Percentiles rank a stretch among this genome's conserved stretches.
Evolutionary conservation across 1,284 basidiomycete species (phyloP).

Genomic region (Puccinia triticina): DNA sequence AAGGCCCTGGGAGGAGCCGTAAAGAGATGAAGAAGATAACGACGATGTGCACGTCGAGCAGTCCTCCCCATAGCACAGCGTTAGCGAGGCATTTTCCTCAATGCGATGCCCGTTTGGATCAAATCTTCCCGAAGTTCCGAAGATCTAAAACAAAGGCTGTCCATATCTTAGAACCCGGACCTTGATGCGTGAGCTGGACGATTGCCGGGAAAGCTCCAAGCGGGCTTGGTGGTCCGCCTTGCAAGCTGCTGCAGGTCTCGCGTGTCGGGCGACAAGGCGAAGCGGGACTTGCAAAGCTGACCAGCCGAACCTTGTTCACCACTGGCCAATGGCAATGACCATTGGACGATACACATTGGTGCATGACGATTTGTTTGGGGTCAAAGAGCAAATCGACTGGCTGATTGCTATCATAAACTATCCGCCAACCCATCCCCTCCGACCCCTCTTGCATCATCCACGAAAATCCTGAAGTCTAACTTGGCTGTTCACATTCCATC

Average conservation of each 20-base stretch:
- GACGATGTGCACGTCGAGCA: background rate
- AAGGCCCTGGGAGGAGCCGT: too few species aligned
- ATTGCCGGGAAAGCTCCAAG: background rate
- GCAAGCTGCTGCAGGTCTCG: constrained; percentile 3
- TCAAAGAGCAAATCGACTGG: constrained; percentile 17
- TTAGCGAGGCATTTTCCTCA: background rate
- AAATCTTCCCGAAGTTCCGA: background rate
- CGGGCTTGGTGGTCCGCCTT: background rate
- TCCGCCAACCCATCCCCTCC: background rate
- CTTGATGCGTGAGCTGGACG: background rate
- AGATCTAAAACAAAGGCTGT: background rate
- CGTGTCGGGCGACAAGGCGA: constrained; percentile 15
- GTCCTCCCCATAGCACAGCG: background rate
- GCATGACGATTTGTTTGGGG: constrained; percentile 17
- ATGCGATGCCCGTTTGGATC: background rate
- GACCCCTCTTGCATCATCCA: constrained; percentile 3
- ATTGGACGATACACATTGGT: background rate
- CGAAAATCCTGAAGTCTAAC: background rate
- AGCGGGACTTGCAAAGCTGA: background rate
- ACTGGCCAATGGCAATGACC: background rate
- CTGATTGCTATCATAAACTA: background rate
- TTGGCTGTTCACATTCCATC: background rate
- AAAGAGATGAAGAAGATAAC: background rate
- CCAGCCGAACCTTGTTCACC: background rate
- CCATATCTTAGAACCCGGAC: too few species aligned